Evolutionary conservation across 805 yeast species (phyloP).

Genomic region (Cyberlindnera maritima): DNA sequence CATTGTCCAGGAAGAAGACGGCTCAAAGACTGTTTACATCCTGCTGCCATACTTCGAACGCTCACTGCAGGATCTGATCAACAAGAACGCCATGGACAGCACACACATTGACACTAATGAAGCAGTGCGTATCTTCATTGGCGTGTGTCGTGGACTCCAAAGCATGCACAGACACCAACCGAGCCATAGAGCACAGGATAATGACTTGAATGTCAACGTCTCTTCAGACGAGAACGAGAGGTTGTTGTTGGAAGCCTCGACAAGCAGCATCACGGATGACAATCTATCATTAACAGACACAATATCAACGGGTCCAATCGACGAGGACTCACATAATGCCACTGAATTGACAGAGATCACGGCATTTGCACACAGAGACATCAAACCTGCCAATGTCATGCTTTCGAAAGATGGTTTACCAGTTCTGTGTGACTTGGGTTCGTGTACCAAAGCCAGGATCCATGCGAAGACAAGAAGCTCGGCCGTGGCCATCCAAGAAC

Average conservation of each 20-base stretch:
- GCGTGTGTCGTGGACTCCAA: conserved; percentile 71
- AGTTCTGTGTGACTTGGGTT: conserved; percentile 81
- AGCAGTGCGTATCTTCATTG: conserved; percentile 58
- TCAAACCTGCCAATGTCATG: conserved; percentile 90
- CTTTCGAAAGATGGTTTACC: conserved; percentile 70
- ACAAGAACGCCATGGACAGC: conserved; percentile 55
- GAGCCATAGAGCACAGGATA: conserved; percentile 1
- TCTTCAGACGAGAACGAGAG: conserved; percentile 16
- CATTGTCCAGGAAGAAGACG: conserved; percentile 71
- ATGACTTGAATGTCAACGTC: conserved; percentile 10
- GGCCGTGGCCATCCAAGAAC: conserved; percentile 74
- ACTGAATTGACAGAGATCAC: conserved; percentile 55
- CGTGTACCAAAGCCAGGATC: conserved; percentile 63
- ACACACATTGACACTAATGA: conserved; percentile 57
- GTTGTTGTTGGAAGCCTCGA: conserved; percentile 12
- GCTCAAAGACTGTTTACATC: conserved; percentile 74
- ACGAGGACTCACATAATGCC: conserved; percentile 34
- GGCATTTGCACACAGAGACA: conserved; percentile 82
- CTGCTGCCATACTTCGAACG: conserved; percentile 72
- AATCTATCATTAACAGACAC: conserved; percentile 23
- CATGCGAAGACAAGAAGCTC: conserved; percentile 57
- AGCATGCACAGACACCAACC: conserved; percentile 55
- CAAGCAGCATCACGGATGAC: conserved; percentile 8
- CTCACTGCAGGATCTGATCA: conserved; percentile 80
- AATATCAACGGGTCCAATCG: conserved; percentile 30